Percentiles rank a stretch among this genome's conserved stretches.
These are phyloP conservation scores for Debaryomyces sp. DNA, from an alignment of 1,139 yeast genomes.

Conservation along the genomic window DNA sequence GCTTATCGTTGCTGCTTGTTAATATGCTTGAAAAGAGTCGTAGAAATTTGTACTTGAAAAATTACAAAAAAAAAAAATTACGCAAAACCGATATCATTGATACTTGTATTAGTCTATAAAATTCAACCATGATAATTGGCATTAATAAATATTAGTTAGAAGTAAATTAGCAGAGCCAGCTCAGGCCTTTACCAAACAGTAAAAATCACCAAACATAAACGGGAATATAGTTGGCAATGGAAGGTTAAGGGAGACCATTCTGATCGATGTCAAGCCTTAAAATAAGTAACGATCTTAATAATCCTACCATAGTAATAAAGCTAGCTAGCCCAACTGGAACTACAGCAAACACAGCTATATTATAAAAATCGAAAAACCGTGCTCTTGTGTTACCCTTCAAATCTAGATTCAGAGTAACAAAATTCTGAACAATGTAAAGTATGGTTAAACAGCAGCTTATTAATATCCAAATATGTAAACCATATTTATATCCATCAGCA, in stretches of 20 bases:
- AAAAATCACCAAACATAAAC: neutral
- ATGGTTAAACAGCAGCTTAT: constrained; percentile 83
- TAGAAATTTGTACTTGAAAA: neutral
- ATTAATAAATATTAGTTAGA: neutral
- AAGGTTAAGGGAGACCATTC: constrained; percentile 5
- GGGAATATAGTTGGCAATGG: neutral
- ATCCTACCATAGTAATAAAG: constrained; percentile 85
- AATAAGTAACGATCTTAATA: constrained; percentile 73
- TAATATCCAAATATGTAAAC: constrained; percentile 88
- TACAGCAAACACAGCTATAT: constrained; percentile 92
- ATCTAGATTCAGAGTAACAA: constrained; percentile 83
- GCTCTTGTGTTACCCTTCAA: constrained; percentile 47
- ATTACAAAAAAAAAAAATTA: constrained; percentile 1
- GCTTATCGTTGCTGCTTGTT: neutral
- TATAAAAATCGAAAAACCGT: constrained; percentile 76
- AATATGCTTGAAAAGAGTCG: neutral
- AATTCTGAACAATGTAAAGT: constrained; percentile 85
- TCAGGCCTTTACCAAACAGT: neutral
- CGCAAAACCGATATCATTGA: neutral
- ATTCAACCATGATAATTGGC: neutral
- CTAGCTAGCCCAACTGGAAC: constrained; percentile 97
- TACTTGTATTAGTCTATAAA: constrained; percentile 1
- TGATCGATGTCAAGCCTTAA: constrained; percentile 70
- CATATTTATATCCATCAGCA: constrained; percentile 56
- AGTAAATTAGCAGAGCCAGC: neutral